Evolutionary conservation across 2,329 filamentous ascomycete species (phyloP).

Genomic region (Fusarium robinianum): DNA sequence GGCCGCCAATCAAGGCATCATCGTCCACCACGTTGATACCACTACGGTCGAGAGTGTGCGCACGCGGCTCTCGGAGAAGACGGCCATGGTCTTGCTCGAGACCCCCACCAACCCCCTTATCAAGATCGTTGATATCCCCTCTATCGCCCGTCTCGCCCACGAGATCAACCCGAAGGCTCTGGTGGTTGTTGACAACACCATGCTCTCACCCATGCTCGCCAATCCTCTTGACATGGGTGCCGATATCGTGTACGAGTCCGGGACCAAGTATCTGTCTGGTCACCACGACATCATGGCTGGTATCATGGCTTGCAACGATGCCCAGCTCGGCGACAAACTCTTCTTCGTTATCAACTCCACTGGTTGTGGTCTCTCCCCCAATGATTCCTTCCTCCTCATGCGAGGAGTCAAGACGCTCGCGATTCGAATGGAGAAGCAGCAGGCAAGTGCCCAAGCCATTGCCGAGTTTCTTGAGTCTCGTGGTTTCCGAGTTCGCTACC

Average conservation of each 20-base stretch:
- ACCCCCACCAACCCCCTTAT: slow-evolving; percentile 97
- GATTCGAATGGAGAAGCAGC: slow-evolving; percentile 98
- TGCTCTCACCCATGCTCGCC: slow-evolving; percentile 93
- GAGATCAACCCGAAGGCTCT: slow-evolving; percentile 76
- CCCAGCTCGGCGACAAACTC: slow-evolving; percentile 80
- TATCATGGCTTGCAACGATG: slow-evolving; percentile 88
- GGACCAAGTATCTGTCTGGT: slow-evolving; percentile 96
- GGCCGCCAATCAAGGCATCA: slow-evolving; percentile 83
- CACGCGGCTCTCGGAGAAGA: slow-evolving; percentile 74
- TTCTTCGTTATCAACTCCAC: slow-evolving; percentile 98
- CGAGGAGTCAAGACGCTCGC: slow-evolving; percentile 95
- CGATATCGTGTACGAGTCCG: slow-evolving; percentile 96
- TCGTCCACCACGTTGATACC: slow-evolving; percentile 96
- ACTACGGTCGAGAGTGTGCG: slow-evolving; percentile 75
- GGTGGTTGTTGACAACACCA: slow-evolving; percentile 96
- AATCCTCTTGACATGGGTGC: slow-evolving; percentile 94
- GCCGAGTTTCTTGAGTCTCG: slow-evolving; percentile 88
- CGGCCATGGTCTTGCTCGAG: slow-evolving; percentile 93
- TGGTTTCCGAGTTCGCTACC: slow-evolving; percentile 94
- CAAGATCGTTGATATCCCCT: slow-evolving; percentile 91
- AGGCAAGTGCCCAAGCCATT: slow-evolving; percentile 87
- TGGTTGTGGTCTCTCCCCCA: slow-evolving; percentile 90
- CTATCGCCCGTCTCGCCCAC: slow-evolving; percentile 77
- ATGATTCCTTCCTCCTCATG: slow-evolving; percentile 95
- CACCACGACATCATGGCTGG: slow-evolving; percentile 99